Conservation (phyloP, 2,329 filamentous ascomycete species). For the Penicillium digitatum region DNA sequence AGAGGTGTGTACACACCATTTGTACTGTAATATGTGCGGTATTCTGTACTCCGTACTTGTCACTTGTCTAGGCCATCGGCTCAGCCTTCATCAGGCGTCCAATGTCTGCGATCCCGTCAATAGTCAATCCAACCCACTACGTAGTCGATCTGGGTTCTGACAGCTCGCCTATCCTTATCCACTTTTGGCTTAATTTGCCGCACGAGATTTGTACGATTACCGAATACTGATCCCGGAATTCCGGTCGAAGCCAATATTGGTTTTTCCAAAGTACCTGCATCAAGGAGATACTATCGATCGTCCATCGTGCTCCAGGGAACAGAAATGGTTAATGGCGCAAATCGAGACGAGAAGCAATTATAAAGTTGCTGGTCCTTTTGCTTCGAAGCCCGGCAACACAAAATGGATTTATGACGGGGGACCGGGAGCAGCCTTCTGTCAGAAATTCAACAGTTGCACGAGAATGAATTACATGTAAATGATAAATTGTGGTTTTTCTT, state of each 20-base stretch:
- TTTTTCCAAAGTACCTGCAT: not conserved
- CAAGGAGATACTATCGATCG: not conserved
- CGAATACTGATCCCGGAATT: not conserved
- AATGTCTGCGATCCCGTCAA: not conserved
- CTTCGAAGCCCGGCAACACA: not conserved
- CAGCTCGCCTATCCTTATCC: not conserved
- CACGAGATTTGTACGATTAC: not conserved
- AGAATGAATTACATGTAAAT: not conserved
- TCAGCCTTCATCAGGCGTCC: constrained; percentile 4
- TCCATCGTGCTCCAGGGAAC: not conserved
- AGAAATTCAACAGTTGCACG: not conserved
- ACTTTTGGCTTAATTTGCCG: not conserved
- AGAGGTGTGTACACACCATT: not conserved
- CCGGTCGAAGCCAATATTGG: not conserved
- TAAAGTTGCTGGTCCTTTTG: not conserved
- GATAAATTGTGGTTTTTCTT: not conserved
- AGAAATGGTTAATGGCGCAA: not conserved
- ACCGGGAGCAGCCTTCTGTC: not conserved
- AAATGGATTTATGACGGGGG: not conserved
- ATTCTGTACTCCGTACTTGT: not conserved
- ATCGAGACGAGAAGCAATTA: not conserved
- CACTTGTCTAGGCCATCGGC: not conserved
- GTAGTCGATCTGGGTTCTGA: constrained; percentile 4
- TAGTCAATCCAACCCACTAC: not conserved
- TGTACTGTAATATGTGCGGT: not conserved